These are phyloP conservation scores for Agroathelia rolfsii DNA, from an alignment of 1,284 basidiomycete species.

Conservation along the genomic window DNA sequence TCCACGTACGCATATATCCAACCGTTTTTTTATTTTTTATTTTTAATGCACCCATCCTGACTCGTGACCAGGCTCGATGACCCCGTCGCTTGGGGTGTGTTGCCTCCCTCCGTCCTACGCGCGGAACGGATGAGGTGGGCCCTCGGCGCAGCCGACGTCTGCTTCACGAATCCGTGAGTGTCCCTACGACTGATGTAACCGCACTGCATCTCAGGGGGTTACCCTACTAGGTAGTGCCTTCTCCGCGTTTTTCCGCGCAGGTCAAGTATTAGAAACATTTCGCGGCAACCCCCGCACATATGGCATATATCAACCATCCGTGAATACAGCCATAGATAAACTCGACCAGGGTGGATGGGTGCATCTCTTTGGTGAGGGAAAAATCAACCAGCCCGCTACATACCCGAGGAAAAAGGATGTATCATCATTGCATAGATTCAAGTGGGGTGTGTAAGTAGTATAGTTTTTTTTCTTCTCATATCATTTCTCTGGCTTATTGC, in stretches of 20 bases:
- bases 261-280: conserved; percentile 91
- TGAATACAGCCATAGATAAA: conserved; percentile 74
- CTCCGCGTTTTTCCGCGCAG: conserved; percentile 78
- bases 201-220: conserved; percentile 7
- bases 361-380: conserved; percentile 92
- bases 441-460: conserved; percentile 86
- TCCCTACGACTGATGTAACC: conserved; percentile 9
- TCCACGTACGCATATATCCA: conserved; percentile 57
- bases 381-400: conserved; percentile 68
- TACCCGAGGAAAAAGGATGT: conserved; percentile 33
- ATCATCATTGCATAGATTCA: conserved; percentile 69
- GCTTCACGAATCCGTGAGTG: conserved; percentile 87
- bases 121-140: conserved; percentile 71
- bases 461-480: conserved; percentile 6
- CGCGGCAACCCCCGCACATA: no score
- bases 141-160: conserved; percentile 85
- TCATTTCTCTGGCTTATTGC: conserved; percentile 6
- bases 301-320: conserved; percentile 86
- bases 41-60: conserved; percentile 7
- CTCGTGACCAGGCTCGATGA: conserved; percentile 52
- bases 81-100: conserved; percentile 73
- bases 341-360: conserved; percentile 82
- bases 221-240: conserved; percentile 48
- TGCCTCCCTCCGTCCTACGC: conserved; percentile 59
- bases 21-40: conserved; percentile 6